Evolutionary conservation across 306 rosid genomes (phyloP).

Genomic region (Argentina anserina): DNA sequence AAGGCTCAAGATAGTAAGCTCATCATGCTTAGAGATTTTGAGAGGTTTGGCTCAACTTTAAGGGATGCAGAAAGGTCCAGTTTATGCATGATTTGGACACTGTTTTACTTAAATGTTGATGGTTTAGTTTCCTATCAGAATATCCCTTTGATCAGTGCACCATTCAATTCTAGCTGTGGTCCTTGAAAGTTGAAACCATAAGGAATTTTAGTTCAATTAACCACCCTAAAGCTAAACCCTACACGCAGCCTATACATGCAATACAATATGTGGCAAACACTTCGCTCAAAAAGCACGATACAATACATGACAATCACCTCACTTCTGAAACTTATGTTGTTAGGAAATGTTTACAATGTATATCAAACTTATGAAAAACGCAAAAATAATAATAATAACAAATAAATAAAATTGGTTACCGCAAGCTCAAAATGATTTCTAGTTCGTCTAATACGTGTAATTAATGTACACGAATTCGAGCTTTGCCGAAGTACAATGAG

Average conservation of each 20-base stretch:
- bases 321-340: neutral
- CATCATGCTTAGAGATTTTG: constrained; percentile 52
- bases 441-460: neutral
- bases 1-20: constrained; percentile 31
- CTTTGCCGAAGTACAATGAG: constrained; percentile 16
- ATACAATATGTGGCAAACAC: no score
- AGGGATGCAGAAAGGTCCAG: constrained; percentile 42
- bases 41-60: constrained; percentile 46
- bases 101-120: constrained; percentile 18
- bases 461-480: neutral
- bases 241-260: no score
- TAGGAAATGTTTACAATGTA: neutral
- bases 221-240: no score
- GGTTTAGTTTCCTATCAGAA: neutral
- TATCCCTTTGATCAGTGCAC: constrained; percentile 18
- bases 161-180: constrained; percentile 29
- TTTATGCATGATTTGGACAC: constrained; percentile 22
- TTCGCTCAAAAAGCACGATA: no score
- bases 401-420: no score
- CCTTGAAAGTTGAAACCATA: constrained; percentile 15
- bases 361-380: neutral
- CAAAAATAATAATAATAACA: no score
- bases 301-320: neutral
- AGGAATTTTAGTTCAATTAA: constrained; percentile 16
- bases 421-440: neutral